Conservation (phyloP, 2,329 filamentous ascomycete species). For the Tolypocladium album region DNA sequence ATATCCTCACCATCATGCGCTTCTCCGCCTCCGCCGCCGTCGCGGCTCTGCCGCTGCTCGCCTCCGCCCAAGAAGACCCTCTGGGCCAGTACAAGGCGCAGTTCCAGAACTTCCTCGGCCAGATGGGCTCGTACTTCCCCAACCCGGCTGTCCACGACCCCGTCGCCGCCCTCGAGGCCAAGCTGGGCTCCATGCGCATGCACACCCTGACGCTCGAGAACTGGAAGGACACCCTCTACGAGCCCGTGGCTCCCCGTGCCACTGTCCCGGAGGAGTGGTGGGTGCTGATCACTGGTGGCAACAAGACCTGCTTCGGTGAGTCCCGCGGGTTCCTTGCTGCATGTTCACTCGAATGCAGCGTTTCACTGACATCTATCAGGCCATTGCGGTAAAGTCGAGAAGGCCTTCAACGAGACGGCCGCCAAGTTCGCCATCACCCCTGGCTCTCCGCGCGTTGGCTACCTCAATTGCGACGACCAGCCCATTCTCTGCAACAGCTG, state of each 20-base stretch:
- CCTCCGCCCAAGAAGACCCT: constrained; percentile 38
- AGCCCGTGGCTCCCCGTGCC: constrained; percentile 46
- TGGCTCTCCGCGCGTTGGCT: constrained; percentile 54
- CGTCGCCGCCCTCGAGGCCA: constrained; percentile 29
- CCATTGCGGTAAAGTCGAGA: constrained; percentile 52
- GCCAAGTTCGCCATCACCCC: constrained; percentile 51
- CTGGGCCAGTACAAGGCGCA: constrained; percentile 51
- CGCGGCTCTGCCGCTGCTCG: constrained; percentile 45
- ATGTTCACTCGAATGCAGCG: neutral
- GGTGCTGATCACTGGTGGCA: constrained; percentile 62
- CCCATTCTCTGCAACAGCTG: constrained; percentile 66
- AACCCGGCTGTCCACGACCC: constrained; percentile 31
- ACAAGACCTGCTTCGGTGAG: constrained; percentile 65
- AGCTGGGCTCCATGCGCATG: constrained; percentile 30
- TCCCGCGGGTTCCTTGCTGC: constrained; percentile 3
- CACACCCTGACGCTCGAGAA: constrained; percentile 52
- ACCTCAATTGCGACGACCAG: constrained; percentile 65
- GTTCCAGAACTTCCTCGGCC: constrained; percentile 53
- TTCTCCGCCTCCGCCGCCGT: constrained; percentile 40
- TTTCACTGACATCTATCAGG: constrained; percentile 29
- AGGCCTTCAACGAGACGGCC: constrained; percentile 56
- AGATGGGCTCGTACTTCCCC: constrained; percentile 42
- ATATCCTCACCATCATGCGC: constrained; percentile 38
- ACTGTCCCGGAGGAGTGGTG: constrained; percentile 65
- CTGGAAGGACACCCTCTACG: constrained; percentile 59